These are phyloP conservation scores for Halophytophthora polymorphica DNA, from an alignment of 352 stramenopile genomes.

Conservation along the genomic window DNA sequence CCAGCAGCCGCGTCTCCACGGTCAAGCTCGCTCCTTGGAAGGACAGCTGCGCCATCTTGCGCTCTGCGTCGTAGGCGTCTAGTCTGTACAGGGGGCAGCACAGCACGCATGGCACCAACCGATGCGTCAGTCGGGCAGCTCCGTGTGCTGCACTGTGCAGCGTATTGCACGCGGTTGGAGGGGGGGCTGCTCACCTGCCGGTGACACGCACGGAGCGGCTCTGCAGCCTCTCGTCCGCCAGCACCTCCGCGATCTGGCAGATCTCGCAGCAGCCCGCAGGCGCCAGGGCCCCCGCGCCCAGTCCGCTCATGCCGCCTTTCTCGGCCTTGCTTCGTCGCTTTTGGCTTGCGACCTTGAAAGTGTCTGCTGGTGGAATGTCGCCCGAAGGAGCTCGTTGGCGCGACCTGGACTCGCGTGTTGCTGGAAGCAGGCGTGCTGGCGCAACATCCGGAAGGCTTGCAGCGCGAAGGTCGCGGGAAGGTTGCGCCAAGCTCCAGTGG, in stretches of 20 bases:
- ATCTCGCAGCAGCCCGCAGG: constrained; percentile 57
- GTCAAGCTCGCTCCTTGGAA: constrained; percentile 63
- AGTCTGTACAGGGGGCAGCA: constrained; percentile 22
- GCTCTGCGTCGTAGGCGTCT: constrained; percentile 60
- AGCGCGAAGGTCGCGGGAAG: constrained; percentile 23
- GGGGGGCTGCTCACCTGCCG: constrained; percentile 28
- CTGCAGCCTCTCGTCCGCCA: constrained; percentile 57
- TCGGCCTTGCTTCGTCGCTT: too few relatives aligned
- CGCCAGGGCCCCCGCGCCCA: constrained; percentile 5
- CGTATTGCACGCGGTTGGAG: not conserved
- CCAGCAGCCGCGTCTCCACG: constrained; percentile 65
- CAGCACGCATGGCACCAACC: not conserved
- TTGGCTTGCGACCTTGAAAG: too few relatives aligned
- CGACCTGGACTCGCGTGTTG: too few relatives aligned
- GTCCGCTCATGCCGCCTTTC: too few relatives aligned
- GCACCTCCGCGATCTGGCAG: constrained; percentile 76
- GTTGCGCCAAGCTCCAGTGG: constrained; percentile 14
- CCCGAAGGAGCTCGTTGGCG: not conserved
- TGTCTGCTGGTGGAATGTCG: not conserved
- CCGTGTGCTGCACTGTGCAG: not conserved
- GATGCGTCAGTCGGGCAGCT: not conserved
- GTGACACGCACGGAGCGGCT: constrained; percentile 78
- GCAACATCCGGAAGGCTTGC: constrained; percentile 2
- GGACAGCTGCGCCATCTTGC: constrained; percentile 40
- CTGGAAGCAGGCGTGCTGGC: too few relatives aligned